Evolutionary conservation across 192 early-diverging fungal species (phyloP).

Genomic region (Coemansia biformis): DNA sequence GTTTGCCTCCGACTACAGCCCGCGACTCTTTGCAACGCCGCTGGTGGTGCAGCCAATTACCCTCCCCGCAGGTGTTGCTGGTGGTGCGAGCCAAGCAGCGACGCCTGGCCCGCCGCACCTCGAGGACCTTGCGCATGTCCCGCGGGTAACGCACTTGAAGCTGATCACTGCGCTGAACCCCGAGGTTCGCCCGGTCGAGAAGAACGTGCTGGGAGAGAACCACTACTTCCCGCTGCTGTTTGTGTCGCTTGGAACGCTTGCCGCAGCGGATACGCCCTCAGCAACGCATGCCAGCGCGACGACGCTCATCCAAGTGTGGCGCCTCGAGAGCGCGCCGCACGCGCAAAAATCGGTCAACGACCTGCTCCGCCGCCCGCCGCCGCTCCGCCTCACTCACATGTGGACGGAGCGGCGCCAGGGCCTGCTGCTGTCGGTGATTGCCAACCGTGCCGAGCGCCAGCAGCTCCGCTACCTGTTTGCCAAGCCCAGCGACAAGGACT

Average conservation of each 20-base stretch:
- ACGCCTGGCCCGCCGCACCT: background rate
- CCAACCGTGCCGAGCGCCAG: constrained; percentile 50
- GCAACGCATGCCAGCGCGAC: constrained; percentile 6
- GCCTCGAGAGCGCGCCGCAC: constrained; percentile 40
- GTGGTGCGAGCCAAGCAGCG: constrained; percentile 9
- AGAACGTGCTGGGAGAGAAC: constrained; percentile 43
- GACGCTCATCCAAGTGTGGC: constrained; percentile 44
- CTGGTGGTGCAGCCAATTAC: constrained; percentile 43
- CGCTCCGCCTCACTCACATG: constrained; percentile 32
- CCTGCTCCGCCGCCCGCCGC: constrained; percentile 30
- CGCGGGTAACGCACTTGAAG: constrained; percentile 43
- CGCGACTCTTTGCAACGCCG: constrained; percentile 46
- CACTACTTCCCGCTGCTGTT: constrained; percentile 48
- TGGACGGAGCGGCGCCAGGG: constrained; percentile 40
- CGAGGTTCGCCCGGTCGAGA: constrained; percentile 35
- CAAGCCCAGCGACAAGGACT: constrained; percentile 42
- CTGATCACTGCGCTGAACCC: constrained; percentile 49
- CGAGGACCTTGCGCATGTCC: constrained; percentile 14
- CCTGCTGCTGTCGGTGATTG: constrained; percentile 36
- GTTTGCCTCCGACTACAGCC: constrained; percentile 50
- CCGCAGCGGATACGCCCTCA: background rate
- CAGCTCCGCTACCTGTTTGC: constrained; percentile 51
- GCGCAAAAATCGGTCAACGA: constrained; percentile 37
- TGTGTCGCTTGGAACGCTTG: constrained; percentile 26
- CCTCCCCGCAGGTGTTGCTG: no score